Base-by-base conservation (phyloP, 2,329 filamentous ascomycete species). In the Fragosphaeria purpurea region DNA sequence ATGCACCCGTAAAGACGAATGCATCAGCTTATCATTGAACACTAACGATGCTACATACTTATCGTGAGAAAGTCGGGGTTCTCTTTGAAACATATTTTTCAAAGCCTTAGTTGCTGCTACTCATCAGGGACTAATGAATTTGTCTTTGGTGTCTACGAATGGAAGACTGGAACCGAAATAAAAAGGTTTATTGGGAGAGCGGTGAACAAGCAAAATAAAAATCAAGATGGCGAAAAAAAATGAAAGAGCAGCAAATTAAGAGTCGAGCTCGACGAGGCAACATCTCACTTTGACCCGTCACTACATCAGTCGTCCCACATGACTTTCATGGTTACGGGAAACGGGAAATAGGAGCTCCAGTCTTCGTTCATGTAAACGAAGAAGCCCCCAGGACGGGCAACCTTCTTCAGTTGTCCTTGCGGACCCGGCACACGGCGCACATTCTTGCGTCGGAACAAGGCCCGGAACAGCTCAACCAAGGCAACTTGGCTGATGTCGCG, bases 391-490 rank as follows among this genome's bases (percentile, higher is more conserved):
- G 71, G 68, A 7, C 72, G 70, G 0, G 70, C 65, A 2, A 87
- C 71, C 68, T 79, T 83, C 71, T 86, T 86, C 56, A 88, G 63
- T 60, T 80, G 67, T 0, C 85, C 85, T 65, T 85, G 80, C 1
- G 75, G 67, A 0, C 85, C 85, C 0, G 77, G 69, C 0, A 78
- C 80, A 34, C 80, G 72, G 6, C 80, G 69, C 9, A 89, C 62
- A 49, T 80, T 80, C 57, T 76, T 72, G 57, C 80, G 69, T 52
- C 73, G 68, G 59, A 83, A 85, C 2, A 87, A 66, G 1, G 77
- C 75, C 45, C 84, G 77, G 63, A 88, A 76, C 71, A 88, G 82
- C 56, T 83, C 77, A 0, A 79, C 77, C 52, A 89, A 67, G 0
- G 80, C 82, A 2, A 80, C 70, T 54, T 80, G 72, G 60, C 74